Evolutionary conservation across 768 basidiomycete species (phyloP), one percentile per base, ranked within the genome.

Genomic region (Dentipellis sp.): DNA sequence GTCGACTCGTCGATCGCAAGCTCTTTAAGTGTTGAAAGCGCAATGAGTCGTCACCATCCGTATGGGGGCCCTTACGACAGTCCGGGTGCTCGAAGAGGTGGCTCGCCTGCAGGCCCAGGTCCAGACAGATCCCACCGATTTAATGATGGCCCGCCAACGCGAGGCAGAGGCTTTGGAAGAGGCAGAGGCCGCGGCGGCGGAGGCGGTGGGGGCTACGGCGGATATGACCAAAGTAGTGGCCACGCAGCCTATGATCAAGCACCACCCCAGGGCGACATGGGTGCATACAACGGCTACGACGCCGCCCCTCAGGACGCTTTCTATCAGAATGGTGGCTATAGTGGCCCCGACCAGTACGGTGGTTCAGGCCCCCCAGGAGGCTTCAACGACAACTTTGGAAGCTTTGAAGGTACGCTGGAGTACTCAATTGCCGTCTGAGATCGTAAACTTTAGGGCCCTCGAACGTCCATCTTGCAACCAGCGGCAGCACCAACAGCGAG

Each of bases 11-110:
- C 19, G n/a, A 11, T 19, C n/a, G 42, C 42, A 45, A 45, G 42
- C 42, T 53, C 58, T 36, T 50, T 61, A 58, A 66, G 58, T 52
- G 59, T 16, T 66, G 67, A 67, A 69, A 57, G 65, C 46, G 52
- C 49, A 59, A 92, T 93, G 90, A 89, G 91, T 72, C 88, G 90
- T 66, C 90, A 91, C 73, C 88, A 92, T 80, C 91, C 91, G 22
- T 93, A 93, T 72, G 80, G 81, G 61, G 72, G 74, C 10, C 56
- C 52, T 39, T 56, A 60, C 59, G 61, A 62, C 54, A 56, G 50
- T 21, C 49, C 57, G 17, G 59, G 59, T 37, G 48, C 59, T 50
- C 61, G 61, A 37, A 62, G 61, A 54, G 61, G 61, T 56, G 61
- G 56, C 10, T 46, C 61, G n/a, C 56, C 59, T n/a, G 55, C 61